Conservation (phyloP, 768 basidiomycete species). For the Paxillus rubicundulus region DNA sequence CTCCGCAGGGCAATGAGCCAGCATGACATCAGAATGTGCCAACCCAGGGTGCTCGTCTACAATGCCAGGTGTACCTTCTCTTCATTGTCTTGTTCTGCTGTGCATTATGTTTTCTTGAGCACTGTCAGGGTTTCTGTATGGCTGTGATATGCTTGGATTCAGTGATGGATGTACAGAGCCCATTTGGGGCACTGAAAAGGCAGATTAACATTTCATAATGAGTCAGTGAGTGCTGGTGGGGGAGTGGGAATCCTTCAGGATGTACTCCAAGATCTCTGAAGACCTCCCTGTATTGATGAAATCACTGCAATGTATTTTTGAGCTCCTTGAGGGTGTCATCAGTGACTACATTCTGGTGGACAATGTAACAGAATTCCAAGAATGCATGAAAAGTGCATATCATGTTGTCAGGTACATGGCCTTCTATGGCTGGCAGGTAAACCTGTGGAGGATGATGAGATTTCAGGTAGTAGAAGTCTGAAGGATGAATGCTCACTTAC, state of each 20-base stretch:
- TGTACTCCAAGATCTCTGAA: conserved; percentile 19
- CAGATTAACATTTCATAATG: conserved; percentile 29
- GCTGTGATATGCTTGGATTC: conserved; percentile 37
- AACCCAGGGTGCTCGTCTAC: conserved; percentile 26
- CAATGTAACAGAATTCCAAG: conserved; percentile 33
- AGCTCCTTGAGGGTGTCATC: conserved; percentile 21
- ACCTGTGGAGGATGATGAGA: conserved; percentile 19
- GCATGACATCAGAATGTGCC: not conserved
- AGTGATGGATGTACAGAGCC: conserved; percentile 36
- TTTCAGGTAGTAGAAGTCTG: too few species aligned
- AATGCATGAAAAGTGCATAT: conserved; percentile 18
- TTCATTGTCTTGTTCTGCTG: conserved; percentile 30
- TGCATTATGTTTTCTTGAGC: conserved; percentile 22
- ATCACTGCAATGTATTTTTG: conserved; percentile 16
- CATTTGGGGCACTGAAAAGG: conserved; percentile 34
- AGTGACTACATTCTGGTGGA: conserved; percentile 15
- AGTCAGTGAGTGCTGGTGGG: conserved; percentile 30
- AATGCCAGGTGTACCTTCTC: conserved; percentile 11
- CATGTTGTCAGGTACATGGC: conserved; percentile 18
- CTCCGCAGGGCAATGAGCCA: not conserved
- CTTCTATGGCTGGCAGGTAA: conserved; percentile 26
- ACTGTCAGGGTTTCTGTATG: conserved; percentile 34
- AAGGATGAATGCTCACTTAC: not conserved
- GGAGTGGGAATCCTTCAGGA: conserved; percentile 22
- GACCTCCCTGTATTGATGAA: conserved; percentile 20